Evolutionary conservation across 768 basidiomycete species (phyloP).

Genomic region (Russula griseocarnosa): DNA sequence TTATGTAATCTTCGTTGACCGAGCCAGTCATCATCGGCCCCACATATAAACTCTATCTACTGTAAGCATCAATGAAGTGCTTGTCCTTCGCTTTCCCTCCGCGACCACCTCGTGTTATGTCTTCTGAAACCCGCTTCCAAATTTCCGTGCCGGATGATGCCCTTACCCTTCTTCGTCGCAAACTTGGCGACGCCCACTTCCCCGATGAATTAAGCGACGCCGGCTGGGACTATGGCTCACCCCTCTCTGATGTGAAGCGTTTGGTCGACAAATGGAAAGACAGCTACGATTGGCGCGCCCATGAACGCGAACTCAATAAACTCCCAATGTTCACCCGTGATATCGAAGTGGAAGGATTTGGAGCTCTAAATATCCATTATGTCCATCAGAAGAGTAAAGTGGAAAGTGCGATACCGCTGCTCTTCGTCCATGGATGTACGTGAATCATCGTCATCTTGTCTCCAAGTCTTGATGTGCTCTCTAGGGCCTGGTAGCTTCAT

Average conservation of each 20-base stretch:
- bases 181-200: constrained; percentile 46
- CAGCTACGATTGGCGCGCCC: constrained; percentile 34
- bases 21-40: no score
- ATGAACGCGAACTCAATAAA: constrained; percentile 35
- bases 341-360: constrained; percentile 36
- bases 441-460: not conserved
- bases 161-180: constrained; percentile 41
- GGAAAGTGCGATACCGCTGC: constrained; percentile 32
- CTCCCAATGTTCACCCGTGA: constrained; percentile 39
- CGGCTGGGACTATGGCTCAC: constrained; percentile 48
- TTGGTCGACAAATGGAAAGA: constrained; percentile 33
- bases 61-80: no score
- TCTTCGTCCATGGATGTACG: constrained; percentile 36
- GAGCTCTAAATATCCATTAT: constrained; percentile 36
- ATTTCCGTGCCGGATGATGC: constrained; percentile 45
- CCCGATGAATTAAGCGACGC: constrained; percentile 58
- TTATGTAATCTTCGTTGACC: no score
- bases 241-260: constrained; percentile 31
- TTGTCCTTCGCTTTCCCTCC: no score
- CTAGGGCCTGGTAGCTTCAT: constrained; percentile 25
- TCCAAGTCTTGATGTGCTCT: not conserved
- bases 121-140: constrained; percentile 42
- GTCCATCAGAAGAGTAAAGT: constrained; percentile 35
- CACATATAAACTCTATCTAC: no score
- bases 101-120: not conserved